Conservation (phyloP, 2,329 filamentous ascomycete genomes). For the Exutisphaerella laricina region DNA sequence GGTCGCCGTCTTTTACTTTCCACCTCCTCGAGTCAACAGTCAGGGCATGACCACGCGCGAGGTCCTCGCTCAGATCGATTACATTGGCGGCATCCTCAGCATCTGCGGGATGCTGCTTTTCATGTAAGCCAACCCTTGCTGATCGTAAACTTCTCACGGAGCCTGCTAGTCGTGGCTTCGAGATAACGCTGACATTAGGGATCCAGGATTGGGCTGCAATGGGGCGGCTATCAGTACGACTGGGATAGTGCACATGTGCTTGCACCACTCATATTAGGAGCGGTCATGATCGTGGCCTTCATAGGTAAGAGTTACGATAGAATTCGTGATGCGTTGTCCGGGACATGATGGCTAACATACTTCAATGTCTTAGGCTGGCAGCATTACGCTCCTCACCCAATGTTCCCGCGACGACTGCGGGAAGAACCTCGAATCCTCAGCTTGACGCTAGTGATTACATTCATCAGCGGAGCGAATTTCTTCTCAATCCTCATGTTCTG, state of each 20-base stretch:
- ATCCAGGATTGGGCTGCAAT: background rate
- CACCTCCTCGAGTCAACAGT: conserved; percentile 46
- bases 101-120: conserved; percentile 48
- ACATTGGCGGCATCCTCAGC: conserved; percentile 47
- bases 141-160: too few species aligned
- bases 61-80: conserved; percentile 46
- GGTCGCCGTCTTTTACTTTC: conserved; percentile 50
- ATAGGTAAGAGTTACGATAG: too few species aligned
- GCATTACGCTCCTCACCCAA: conserved; percentile 20
- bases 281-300: conserved; percentile 30
- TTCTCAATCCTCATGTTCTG: conserved; percentile 50
- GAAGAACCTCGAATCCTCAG: conserved; percentile 31
- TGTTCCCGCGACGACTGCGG: conserved; percentile 28
- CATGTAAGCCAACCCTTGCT: conserved; percentile 26
- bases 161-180: too few species aligned
- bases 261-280: conserved; percentile 31
- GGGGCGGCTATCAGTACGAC: conserved; percentile 27
- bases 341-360: too few species aligned
- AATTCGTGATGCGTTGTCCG: too few species aligned
- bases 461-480: conserved; percentile 37
- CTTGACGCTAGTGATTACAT: conserved; percentile 37
- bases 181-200: background rate
- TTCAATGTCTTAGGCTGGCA: conserved; percentile 34
- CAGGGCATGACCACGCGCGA: conserved; percentile 37
- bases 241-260: conserved; percentile 32